A percentile compares a stretch with the other conserved stretches of the same genome.
Conservation (phyloP, 2,329 filamentous ascomycete genomes). For the Trichoderma atrobrunneum region DNA sequence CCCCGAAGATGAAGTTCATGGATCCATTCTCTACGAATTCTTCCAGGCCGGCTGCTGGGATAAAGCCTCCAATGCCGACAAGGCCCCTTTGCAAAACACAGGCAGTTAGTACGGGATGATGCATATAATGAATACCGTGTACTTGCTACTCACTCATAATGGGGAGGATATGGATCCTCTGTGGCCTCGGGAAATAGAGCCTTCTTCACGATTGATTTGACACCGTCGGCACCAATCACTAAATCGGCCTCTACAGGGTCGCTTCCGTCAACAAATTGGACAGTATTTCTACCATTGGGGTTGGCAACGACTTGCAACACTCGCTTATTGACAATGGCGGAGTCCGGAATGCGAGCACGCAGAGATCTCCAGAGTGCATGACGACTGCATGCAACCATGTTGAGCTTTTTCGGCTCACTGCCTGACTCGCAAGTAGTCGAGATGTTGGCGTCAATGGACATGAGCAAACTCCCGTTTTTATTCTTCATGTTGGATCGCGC, state of each 20-base stretch:
- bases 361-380: conserved; percentile 27
- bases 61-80: conserved; percentile 25
- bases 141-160: conserved; percentile 25
- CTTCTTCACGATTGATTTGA: conserved; percentile 23
- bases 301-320: conserved; percentile 23
- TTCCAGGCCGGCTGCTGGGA: conserved; percentile 19
- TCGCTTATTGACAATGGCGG: conserved; percentile 24
- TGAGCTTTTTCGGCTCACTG: conserved; percentile 16
- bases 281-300: conserved; percentile 19
- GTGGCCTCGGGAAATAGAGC: conserved; percentile 25
- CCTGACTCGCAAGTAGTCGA: neutral
- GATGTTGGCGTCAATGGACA: conserved; percentile 22
- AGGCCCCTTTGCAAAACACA: conserved; percentile 20
- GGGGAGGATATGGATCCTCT: conserved; percentile 25
- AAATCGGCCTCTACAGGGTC: conserved; percentile 25
- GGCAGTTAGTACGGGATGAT: neutral
- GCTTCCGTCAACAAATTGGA: conserved; percentile 26
- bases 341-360: conserved; percentile 24
- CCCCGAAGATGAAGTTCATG: conserved; percentile 26
- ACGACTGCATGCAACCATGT: conserved; percentile 26
- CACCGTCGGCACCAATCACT: conserved; percentile 28
- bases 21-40: conserved; percentile 23
- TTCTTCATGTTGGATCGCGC: conserved; percentile 26
- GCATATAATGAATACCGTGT: neutral
- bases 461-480: conserved; percentile 25